phyloP scores from a whole-genome alignment of 164 flowering plant genomes.

The Vitis rotundifolia region DNA sequence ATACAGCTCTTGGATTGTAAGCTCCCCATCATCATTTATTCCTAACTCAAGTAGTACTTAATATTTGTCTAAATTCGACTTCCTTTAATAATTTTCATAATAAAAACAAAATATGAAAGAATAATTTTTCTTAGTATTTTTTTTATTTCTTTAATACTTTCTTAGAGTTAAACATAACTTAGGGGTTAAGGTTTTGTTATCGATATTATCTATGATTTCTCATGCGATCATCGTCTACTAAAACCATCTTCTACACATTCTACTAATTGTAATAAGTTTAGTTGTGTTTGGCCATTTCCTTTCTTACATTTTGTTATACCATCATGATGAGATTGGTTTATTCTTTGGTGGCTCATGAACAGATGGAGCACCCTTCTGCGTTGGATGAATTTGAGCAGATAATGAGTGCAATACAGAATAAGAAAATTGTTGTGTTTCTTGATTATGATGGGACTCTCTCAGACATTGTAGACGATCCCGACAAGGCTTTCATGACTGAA shows the following conservation, averaged over 20 bases:
- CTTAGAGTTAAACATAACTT: not conserved
- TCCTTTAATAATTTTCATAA: not conserved
- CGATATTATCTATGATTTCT: not conserved
- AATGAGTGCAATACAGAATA: conserved; percentile 16
- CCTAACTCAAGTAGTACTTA: not conserved
- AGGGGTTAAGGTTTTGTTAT: not conserved
- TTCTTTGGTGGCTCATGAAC: not conserved
- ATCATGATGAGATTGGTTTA: not conserved
- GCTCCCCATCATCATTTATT: not conserved
- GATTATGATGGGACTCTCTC: conserved; percentile 49
- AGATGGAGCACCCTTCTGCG: conserved; percentile 35
- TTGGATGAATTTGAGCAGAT: conserved; percentile 25
- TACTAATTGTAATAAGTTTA: too few species aligned
- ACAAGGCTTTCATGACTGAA: conserved; percentile 26
- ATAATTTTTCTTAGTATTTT: too few species aligned
- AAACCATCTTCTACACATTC: not conserved
- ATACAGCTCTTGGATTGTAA: conserved; percentile 22
- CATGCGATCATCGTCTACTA: not conserved
- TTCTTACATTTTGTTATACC: not conserved
- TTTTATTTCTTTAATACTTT: too few species aligned
- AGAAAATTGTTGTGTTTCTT: conserved; percentile 25
- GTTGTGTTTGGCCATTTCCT: not conserved
- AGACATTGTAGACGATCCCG: conserved; percentile 32
- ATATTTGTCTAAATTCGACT: not conserved
- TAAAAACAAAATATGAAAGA: too few species aligned